These are phyloP conservation scores for Verticillium nonalfalfae DNA, from an alignment of 2,329 filamentous ascomycete species.

Conservation along the genomic window DNA sequence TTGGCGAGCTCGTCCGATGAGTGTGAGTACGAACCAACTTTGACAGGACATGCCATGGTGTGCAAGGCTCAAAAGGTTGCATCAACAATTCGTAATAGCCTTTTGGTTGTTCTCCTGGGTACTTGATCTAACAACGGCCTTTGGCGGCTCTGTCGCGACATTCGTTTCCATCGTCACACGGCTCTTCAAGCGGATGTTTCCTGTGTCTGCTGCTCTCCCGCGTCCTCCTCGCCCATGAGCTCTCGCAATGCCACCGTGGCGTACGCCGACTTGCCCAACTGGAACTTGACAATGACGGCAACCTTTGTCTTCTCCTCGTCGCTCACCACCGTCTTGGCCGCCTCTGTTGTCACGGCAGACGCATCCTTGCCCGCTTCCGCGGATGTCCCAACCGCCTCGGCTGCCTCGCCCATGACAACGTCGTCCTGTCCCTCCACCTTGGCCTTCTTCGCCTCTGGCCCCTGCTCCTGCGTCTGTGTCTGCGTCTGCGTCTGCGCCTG, in stretches of 20 bases:
- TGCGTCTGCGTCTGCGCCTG: slow-evolving; percentile 15
- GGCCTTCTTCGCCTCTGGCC: slow-evolving; percentile 16
- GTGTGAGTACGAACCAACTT: too few relatives aligned
- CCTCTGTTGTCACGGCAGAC: slow-evolving; percentile 1
- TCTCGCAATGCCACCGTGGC: slow-evolving; percentile 79
- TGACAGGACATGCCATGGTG: too few relatives aligned
- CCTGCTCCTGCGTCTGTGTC: slow-evolving; percentile 13
- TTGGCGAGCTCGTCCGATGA: too few relatives aligned
- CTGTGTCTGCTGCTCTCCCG: background rate
- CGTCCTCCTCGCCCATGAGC: slow-evolving; percentile 49
- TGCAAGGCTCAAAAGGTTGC: too few relatives aligned
- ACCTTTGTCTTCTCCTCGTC: slow-evolving; percentile 40
- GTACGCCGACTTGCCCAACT: slow-evolving; percentile 74
- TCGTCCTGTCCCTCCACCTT: slow-evolving; percentile 12
- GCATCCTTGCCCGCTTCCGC: slow-evolving; percentile 8
- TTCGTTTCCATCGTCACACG: background rate
- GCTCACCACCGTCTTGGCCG: slow-evolving; percentile 9
- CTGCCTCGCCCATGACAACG: slow-evolving; percentile 5
- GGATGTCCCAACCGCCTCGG: slow-evolving; percentile 2
- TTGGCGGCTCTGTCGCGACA: too few relatives aligned
- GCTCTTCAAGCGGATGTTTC: background rate
- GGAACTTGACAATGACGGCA: slow-evolving; percentile 66
- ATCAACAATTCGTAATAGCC: too few relatives aligned
- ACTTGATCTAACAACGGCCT: too few relatives aligned
- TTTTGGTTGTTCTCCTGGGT: too few relatives aligned